Conservation (phyloP, 148 eudicot genomes). For the Cornus florida region DNA sequence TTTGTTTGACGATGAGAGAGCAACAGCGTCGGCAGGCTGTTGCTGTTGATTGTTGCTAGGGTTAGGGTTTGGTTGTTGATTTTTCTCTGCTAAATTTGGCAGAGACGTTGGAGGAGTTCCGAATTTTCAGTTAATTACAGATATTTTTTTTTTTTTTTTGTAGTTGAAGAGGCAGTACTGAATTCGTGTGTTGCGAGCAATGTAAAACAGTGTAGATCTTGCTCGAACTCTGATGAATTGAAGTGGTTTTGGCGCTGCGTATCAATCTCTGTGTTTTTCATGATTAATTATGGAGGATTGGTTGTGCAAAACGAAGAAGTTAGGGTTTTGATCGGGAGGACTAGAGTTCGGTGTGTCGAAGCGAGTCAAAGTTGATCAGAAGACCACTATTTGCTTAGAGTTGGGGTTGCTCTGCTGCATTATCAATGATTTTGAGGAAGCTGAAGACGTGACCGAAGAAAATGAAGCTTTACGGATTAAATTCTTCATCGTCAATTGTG, state of each 20-base stretch:
- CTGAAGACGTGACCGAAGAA: not conserved
- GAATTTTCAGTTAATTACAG: not conserved
- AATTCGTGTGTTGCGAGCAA: not conserved
- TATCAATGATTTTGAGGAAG: conserved; percentile 5
- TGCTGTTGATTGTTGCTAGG: not conserved
- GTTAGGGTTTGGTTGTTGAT: not conserved
- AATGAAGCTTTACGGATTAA: not conserved
- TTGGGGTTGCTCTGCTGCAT: not conserved
- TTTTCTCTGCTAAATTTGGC: not conserved
- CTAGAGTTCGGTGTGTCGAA: not conserved
- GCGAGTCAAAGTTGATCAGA: not conserved
- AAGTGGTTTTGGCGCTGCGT: not conserved
- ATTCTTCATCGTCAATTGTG: not conserved
- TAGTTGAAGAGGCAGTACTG: not conserved
- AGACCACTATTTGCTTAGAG: not conserved
- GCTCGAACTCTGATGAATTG: conserved; percentile 4
- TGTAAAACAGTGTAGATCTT: conserved; percentile 5
- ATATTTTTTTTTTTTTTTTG: not conserved
- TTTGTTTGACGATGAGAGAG: conserved; percentile 7
- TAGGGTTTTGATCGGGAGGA: not conserved
- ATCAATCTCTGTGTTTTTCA: no score
- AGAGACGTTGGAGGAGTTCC: not conserved
- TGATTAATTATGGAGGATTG: not conserved
- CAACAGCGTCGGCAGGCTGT: not conserved
- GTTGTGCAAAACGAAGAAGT: not conserved